Percentiles rank a stretch among this genome's conserved stretches.
Evolutionary conservation across 768 basidiomycete species (phyloP).

Genomic region (Lactarius pseudohatsudake): DNA sequence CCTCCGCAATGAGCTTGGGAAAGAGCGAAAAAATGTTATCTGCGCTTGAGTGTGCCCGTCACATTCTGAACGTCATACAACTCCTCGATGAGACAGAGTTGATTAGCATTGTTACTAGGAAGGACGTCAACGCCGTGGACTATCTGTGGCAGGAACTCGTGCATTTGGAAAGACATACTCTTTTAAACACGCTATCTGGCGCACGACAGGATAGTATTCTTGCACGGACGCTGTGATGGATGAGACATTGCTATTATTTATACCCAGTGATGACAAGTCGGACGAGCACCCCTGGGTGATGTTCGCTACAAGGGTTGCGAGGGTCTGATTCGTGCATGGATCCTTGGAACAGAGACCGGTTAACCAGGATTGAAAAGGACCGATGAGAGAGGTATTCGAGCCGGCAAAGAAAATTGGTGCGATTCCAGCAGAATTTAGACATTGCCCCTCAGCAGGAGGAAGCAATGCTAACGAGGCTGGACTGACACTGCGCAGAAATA

Average conservation of each 20-base stretch:
- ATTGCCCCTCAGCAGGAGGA: constrained; percentile 45
- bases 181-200: constrained; percentile 59
- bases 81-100: constrained; percentile 58
- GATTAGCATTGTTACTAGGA: constrained; percentile 38
- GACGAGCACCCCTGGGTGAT: constrained; percentile 51
- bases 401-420: constrained; percentile 40
- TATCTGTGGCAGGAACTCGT: background rate
- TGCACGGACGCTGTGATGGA: constrained; percentile 45
- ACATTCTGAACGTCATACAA: constrained; percentile 51
- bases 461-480: constrained; percentile 47
- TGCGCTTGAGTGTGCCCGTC: constrained; percentile 20
- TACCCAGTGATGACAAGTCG: constrained; percentile 38
- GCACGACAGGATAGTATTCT: constrained; percentile 53
- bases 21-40: constrained; percentile 1
- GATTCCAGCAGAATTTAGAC: constrained; percentile 51
- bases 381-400: constrained; percentile 43
- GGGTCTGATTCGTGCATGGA: constrained; percentile 59
- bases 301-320: constrained; percentile 54
- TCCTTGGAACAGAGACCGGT: constrained; percentile 50
- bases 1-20: constrained; percentile 18
- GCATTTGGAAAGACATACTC: constrained; percentile 48
- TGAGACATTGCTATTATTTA: constrained; percentile 25
- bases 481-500: constrained; percentile 51
- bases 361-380: constrained; percentile 60
- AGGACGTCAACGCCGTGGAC: constrained; percentile 7